Evolutionary conservation across 2,329 filamentous ascomycete genomes (phyloP).

Genomic region (Bimuria novae-zelandiae): DNA sequence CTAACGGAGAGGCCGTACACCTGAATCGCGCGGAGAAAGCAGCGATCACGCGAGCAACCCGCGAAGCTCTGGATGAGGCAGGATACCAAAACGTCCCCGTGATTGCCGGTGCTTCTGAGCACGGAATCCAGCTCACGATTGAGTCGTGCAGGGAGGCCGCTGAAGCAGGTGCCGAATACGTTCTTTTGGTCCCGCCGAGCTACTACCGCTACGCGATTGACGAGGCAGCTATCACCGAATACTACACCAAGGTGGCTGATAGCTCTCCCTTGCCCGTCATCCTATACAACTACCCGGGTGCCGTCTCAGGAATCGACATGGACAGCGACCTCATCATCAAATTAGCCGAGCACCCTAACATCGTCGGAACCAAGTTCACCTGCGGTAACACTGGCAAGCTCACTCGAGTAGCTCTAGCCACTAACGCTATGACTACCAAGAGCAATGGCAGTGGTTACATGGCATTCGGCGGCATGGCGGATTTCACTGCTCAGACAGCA

Average conservation of each 20-base stretch:
- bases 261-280: conserved; percentile 76
- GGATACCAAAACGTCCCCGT: conserved; percentile 78
- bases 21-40: conserved; percentile 77
- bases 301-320: conserved; percentile 85
- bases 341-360: conserved; percentile 79
- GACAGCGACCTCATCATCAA: conserved; percentile 84
- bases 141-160: conserved; percentile 70
- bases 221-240: conserved; percentile 73
- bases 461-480: conserved; percentile 85
- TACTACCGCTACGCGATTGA: conserved; percentile 82
- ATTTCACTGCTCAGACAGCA: conserved; percentile 83
- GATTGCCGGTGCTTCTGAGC: conserved; percentile 80
- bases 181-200: conserved; percentile 76
- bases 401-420: conserved; percentile 75
- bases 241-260: conserved; percentile 77
- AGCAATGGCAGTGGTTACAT: conserved; percentile 64
- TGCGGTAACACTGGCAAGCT: conserved; percentile 90
- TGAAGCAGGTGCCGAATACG: conserved; percentile 76
- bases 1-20: conserved; percentile 88
- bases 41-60: conserved; percentile 74
- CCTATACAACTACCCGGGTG: conserved; percentile 90
- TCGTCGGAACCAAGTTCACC: conserved; percentile 88
- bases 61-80: conserved; percentile 79
- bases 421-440: conserved; percentile 70
- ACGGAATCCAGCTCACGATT: conserved; percentile 80